Base-by-base conservation (phyloP, 305 asterid species). In the Salvia sclarea region DNA sequence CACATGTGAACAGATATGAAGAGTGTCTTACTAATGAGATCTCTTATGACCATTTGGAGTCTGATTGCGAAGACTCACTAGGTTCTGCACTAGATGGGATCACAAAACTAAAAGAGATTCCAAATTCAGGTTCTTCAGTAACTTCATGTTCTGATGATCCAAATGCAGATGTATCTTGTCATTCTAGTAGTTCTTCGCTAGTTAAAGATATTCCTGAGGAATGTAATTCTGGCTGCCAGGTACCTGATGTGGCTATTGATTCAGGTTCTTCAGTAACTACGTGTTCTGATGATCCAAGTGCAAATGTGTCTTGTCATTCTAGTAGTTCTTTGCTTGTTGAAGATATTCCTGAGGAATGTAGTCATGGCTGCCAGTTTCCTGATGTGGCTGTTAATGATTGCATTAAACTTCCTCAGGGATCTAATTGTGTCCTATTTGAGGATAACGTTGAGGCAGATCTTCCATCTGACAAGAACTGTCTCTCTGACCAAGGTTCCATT, bases 11-110 rank as follows among this genome's bases (percentile, higher is more conserved):
- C 65, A 81, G 76, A 44, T 65, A 53, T 35, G 82, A 66, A 61
- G 64, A 30, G 21, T 81, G 88, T 80, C 53, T 37, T 57, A 71
- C 71, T 37, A 80, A 84, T 79, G 83, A 78, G 49, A 70, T 71
- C 33, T 76, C 78, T 16, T 66, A 55, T 68, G 85, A 83, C 52
- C 76, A 79, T 77, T 56, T 78, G 79, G 88, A 81, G 64, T 62
- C 55, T 18, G 62, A 16, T 38, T 74, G 74, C 45, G 71, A 66
- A 10, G 80, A 75, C 30, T 61, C 59, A 30, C 68, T 61, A 35
- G 82, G 65, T 67, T 79, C 65, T 37, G 70, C 85, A 75, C 69
- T 69, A 44, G 60, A 72, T 66, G 81, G 75, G 61, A 40, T 64
- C 66, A 73, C 67, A 67, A 52, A 25, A 40, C 76, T 63, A 52